Base-by-base conservation (phyloP, 768 basidiomycete genomes). In the Leccinum barrowsii region DNA sequence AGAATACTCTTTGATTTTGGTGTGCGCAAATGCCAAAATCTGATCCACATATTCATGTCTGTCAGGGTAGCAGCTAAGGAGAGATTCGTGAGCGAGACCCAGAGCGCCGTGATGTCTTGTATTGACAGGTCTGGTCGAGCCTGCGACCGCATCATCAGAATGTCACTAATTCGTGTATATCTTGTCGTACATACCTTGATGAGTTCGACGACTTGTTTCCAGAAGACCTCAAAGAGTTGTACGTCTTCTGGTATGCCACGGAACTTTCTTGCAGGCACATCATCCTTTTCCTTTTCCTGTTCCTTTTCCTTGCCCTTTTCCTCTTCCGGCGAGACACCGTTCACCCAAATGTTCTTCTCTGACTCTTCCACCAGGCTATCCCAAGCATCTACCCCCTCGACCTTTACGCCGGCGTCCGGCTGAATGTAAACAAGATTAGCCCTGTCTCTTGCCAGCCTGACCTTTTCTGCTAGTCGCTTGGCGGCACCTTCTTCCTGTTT, bases 171-270 rank as follows among this genome's bases (percentile, higher is more conserved):
- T 13, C 11, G n/a, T 22, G 22, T 12, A 11, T 11, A 24, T 55
- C 3, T 10, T 47, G 12, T 19, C 13, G 22, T 22, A 69, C 82
- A 19, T 64, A 92, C 94, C 84, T 95, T 97, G 79, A 99, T 95
- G 26, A 99, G 84, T 70, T 97, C 90, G 11, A 98, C 46, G 46
- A 98, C 93, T 71, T 99, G 97, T 62, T 90, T 87, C 96, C 97
- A 99, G 72, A 98, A 99, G 95, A 98, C 94, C 70, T 99, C 97
- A 61, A 99, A 99, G 53, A 99, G 75, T 68, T 89, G 92, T 22
- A 97, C 97, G 63, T 98, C 83, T 70, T 94, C 91, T 7, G 97
- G 97, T 46, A 98, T 86, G 19, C 97, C 97, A 71, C 97, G 79
- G 78, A 97, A 98, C 74, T 24, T 97, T 67, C 81, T 84, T 35